Conservation (phyloP, 2,329 filamentous ascomycete genomes). For the Amauroascus verrucosus region DNA sequence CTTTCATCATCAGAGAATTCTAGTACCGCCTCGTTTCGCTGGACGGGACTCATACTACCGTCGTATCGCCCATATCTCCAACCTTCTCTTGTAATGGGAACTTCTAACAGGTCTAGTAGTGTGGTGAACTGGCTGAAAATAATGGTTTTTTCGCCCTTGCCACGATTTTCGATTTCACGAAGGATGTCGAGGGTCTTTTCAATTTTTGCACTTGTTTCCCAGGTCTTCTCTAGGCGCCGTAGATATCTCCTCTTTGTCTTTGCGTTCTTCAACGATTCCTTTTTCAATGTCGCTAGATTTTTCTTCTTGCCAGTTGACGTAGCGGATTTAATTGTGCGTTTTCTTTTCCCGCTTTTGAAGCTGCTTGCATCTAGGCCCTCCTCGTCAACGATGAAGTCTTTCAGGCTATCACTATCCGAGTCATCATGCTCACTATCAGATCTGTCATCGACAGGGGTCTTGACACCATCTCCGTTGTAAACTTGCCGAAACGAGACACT, state of each 20-base stretch:
- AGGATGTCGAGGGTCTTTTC: constrained; percentile 59
- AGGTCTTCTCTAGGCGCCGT: constrained; percentile 55
- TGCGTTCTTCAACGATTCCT: constrained; percentile 53
- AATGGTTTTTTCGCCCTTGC: constrained; percentile 61
- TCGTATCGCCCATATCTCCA: constrained; percentile 61
- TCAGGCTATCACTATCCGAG: constrained; percentile 30
- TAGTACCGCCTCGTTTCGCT: constrained; percentile 57
- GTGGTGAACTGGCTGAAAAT: constrained; percentile 76
- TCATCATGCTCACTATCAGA: constrained; percentile 35
- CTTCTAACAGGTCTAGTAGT: constrained; percentile 64
- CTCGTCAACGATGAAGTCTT: constrained; percentile 46
- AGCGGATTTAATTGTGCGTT: constrained; percentile 29
- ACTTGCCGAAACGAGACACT: constrained; percentile 63
- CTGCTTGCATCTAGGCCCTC: constrained; percentile 13
- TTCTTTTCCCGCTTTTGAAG: constrained; percentile 35
- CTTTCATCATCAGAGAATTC: constrained; percentile 54
- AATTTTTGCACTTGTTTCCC: constrained; percentile 65
- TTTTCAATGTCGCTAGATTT: constrained; percentile 56
- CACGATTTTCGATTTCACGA: constrained; percentile 37
- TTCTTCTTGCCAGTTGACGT: constrained; percentile 37
- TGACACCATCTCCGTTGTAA: constrained; percentile 41
- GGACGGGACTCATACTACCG: constrained; percentile 58
- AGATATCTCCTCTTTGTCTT: constrained; percentile 60
- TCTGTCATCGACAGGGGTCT: constrained; percentile 27
- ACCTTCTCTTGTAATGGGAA: constrained; percentile 52